Conservation (phyloP, 768 basidiomycete species). For the Tulasnella sp. region DNA sequence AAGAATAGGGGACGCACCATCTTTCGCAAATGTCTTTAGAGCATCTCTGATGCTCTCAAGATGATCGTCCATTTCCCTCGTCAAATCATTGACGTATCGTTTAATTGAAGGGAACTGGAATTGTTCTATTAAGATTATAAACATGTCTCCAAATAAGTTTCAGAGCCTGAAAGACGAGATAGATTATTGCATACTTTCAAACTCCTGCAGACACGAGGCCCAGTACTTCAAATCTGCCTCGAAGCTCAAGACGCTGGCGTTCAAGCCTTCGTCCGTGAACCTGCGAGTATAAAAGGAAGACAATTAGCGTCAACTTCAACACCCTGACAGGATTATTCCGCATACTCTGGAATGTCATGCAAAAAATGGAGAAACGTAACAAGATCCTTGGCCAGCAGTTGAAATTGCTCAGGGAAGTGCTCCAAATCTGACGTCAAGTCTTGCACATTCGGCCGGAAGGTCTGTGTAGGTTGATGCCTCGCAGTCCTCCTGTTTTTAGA, state of each 20-base stretch:
- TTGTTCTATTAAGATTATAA: constrained; percentile 38
- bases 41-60: constrained; percentile 57
- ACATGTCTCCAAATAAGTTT: constrained; percentile 10
- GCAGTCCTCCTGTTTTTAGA: not conserved
- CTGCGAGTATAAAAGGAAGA: not conserved
- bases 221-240: constrained; percentile 69
- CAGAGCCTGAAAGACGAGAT: too few relatives aligned
- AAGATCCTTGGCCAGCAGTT: constrained; percentile 52
- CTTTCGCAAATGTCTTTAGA: constrained; percentile 64
- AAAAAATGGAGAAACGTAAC: constrained; percentile 57
- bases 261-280: constrained; percentile 50
- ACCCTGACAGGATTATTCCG: too few relatives aligned
- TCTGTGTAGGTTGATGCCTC: not conserved
- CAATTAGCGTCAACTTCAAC: constrained; percentile 27
- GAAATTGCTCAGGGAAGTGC: constrained; percentile 55
- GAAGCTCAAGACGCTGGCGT: constrained; percentile 54
- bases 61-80: constrained; percentile 67
- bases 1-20: constrained; percentile 34
- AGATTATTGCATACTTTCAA: constrained; percentile 39
- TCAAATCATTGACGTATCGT: constrained; percentile 53
- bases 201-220: constrained; percentile 60
- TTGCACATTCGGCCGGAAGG: not conserved
- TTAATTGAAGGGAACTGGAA: constrained; percentile 64
- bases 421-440: constrained; percentile 41
- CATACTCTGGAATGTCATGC: constrained; percentile 65